phyloP scores from a whole-genome alignment of 2,329 filamentous ascomycete species.

The Colletotrichum simmondsii region DNA sequence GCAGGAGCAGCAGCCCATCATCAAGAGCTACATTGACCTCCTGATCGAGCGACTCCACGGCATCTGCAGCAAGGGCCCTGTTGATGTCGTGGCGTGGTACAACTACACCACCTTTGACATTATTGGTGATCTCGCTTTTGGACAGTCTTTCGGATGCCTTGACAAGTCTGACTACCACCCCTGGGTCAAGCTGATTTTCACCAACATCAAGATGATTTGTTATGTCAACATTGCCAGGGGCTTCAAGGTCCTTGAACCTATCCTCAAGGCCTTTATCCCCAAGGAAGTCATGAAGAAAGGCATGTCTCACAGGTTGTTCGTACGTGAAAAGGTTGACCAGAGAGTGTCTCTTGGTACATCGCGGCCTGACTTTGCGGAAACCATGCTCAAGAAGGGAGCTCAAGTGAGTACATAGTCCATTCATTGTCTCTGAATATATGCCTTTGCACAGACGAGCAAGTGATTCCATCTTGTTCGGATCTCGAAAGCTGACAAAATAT shows the following conservation, averaged over 20 bases:
- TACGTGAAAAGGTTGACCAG: conserved; percentile 20
- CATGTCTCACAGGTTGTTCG: background rate
- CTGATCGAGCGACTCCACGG: conserved; percentile 50
- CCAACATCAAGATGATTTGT: conserved; percentile 9
- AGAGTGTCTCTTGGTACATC: conserved; percentile 30
- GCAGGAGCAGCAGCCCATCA: conserved; percentile 39
- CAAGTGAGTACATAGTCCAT: conserved; percentile 5
- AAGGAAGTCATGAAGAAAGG: conserved; percentile 1
- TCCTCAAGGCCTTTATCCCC: conserved; percentile 16
- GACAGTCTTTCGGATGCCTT: conserved; percentile 43
- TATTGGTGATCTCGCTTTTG: conserved; percentile 44
- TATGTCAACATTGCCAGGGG: background rate
- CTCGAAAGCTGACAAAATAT: background rate
- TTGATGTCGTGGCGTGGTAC: conserved; percentile 42
- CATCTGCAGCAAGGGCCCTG: conserved; percentile 28
- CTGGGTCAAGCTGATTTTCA: conserved; percentile 38
- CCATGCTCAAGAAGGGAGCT: conserved; percentile 32
- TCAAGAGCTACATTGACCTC: conserved; percentile 51
- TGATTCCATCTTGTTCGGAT: too few species aligned
- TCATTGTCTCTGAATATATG: background rate
- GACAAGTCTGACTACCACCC: conserved; percentile 32
- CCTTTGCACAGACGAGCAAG: too few species aligned
- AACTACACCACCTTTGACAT: conserved; percentile 44
- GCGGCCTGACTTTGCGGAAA: conserved; percentile 36
- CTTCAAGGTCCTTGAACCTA: background rate